phyloP scores from a whole-genome alignment of 345 rosid genomes.

The Draba incana region DNA sequence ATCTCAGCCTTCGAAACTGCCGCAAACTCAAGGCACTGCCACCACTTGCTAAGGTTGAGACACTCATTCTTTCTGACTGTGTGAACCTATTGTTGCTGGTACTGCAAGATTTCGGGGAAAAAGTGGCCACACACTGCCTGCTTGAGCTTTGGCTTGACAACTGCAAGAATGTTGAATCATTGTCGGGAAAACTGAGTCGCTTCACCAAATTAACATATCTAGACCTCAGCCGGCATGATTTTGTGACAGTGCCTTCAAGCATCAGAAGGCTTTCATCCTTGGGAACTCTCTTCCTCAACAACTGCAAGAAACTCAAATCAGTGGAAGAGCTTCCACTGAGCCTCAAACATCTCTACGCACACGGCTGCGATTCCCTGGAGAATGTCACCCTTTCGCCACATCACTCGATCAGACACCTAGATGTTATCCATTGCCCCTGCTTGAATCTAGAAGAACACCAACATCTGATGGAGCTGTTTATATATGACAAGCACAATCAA shows the following conservation, averaged over 20 bases:
- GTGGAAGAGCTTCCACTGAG: not conserved
- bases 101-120: too few species aligned
- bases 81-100: not conserved
- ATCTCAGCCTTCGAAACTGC: not conserved
- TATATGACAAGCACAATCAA: too few species aligned
- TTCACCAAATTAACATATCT: not conserved
- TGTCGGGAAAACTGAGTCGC: not conserved
- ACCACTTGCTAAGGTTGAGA: not conserved
- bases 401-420: not conserved
- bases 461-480: too few species aligned
- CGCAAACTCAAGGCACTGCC: not conserved
- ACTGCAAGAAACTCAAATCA: constrained; percentile 6
- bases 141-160: constrained; percentile 14
- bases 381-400: not conserved
- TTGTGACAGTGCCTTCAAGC: not conserved
- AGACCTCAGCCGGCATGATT: not conserved
- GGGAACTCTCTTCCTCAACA: constrained; percentile 12
- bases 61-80: constrained; percentile 3
- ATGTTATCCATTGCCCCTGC: not conserved
- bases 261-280: not conserved
- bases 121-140: not conserved
- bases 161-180: not conserved
- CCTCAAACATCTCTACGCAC: not conserved
- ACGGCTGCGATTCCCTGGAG: not conserved
- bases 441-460: too few species aligned